phyloP scores from a whole-genome alignment of 352 stramenopile species.

The Blastocystis sp. region DNA sequence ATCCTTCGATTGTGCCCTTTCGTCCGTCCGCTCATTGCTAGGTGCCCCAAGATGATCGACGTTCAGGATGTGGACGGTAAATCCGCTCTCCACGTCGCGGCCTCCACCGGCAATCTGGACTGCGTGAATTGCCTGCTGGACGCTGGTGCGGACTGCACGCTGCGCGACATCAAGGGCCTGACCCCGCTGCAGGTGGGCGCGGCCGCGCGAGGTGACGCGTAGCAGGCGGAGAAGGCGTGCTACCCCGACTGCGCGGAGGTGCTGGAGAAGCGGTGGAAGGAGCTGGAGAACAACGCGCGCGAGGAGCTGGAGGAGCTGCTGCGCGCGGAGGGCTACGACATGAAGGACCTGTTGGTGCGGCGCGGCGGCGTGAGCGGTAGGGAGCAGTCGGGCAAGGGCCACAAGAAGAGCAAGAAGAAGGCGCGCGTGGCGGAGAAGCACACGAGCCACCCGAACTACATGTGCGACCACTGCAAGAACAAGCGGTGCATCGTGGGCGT shows the following conservation, averaged over 20 bases:
- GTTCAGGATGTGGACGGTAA: constrained; percentile 62
- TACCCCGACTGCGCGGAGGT: constrained; percentile 43
- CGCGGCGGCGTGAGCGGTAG: neutral
- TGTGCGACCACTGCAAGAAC: constrained; percentile 23
- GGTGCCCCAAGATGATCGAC: constrained; percentile 63
- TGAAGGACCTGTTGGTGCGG: neutral
- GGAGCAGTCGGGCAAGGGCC: constrained; percentile 7
- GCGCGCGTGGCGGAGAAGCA: neutral
- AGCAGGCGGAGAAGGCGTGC: constrained; percentile 60
- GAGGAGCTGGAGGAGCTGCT: constrained; percentile 62
- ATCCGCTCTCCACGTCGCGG: constrained; percentile 52
- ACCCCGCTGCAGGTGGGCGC: constrained; percentile 47
- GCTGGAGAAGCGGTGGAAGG: constrained; percentile 60
- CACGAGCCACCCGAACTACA: constrained; percentile 3
- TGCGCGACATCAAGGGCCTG: constrained; percentile 61
- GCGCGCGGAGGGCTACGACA: constrained; percentile 38
- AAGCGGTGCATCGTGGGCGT: constrained; percentile 28
- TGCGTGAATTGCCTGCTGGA: constrained; percentile 61
- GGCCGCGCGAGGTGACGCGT: neutral
- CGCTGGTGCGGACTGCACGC: constrained; percentile 52
- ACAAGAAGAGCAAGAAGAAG: constrained; percentile 58
- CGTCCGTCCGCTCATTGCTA: neutral
- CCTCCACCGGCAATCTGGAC: constrained; percentile 37
- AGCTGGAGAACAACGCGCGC: constrained; percentile 40
- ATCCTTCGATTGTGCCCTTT: constrained; percentile 43